Evolutionary conservation across 495 filamentous ascomycete species (phyloP).

Genomic region (Darksidea phi): DNA sequence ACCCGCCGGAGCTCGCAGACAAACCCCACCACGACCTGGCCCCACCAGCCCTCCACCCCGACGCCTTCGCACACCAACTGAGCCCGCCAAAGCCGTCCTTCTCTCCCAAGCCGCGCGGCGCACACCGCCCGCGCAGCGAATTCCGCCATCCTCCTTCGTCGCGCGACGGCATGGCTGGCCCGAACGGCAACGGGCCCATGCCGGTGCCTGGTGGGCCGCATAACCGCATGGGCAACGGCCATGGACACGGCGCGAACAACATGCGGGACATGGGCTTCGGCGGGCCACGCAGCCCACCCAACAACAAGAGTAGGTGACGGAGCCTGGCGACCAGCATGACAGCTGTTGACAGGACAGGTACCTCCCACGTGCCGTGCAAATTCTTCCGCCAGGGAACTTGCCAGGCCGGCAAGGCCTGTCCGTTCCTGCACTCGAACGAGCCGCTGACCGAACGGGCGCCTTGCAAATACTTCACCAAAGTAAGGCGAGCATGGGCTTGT

Average conservation of each 20-base stretch:
- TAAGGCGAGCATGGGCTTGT: conserved; percentile 45
- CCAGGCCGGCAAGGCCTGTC: conserved; percentile 92
- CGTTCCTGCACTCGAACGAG: conserved; percentile 89
- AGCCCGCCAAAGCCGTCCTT: conserved; percentile 20
- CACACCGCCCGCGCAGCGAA: conserved; percentile 32
- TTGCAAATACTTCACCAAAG: conserved; percentile 99
- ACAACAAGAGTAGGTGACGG: conserved; percentile 65
- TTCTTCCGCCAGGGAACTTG: conserved; percentile 96
- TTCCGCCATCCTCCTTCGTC: conserved; percentile 19
- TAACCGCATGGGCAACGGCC: conserved; percentile 35
- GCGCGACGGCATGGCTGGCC: conserved; percentile 28
- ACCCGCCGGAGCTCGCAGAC: conserved; percentile 19
- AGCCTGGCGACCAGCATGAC: neutral
- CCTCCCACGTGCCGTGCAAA: conserved; percentile 97
- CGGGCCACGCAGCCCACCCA: conserved; percentile 76
- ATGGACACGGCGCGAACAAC: conserved; percentile 11
- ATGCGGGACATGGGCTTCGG: conserved; percentile 51
- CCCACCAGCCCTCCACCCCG: conserved; percentile 12
- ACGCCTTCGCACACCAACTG: conserved; percentile 26
- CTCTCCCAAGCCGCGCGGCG: conserved; percentile 25
- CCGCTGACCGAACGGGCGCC: conserved; percentile 74
- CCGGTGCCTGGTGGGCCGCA: conserved; percentile 37
- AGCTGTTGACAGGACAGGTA: conserved; percentile 58
- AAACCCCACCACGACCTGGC: conserved; percentile 22
- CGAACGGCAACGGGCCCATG: conserved; percentile 40